Base-by-base conservation (phyloP, 805 yeast genomes). In the Barnettozyma vustinii region DNA sequence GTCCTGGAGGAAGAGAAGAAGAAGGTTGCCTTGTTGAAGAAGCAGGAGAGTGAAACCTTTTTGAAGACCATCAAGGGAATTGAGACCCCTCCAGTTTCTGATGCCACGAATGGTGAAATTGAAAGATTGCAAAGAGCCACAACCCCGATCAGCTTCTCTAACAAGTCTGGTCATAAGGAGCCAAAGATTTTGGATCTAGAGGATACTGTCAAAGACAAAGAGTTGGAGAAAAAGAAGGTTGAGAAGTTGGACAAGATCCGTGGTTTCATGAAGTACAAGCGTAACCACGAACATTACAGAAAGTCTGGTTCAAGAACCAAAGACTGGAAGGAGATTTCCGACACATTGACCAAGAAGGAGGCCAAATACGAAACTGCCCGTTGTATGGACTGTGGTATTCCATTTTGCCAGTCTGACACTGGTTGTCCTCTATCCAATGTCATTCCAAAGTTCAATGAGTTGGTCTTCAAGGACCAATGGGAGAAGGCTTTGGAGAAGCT, bases 341-440 rank as follows among this genome's bases (percentile, higher is more conserved):
- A 80, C 13, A 80, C 96, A 48, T 75, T 92, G 59, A 74, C 89
- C 49, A 86, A 87, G 69, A 90, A 86, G 46, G 98, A 94, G 57
- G 83, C 92, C 62, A 80, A 83, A 66, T 80, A 77, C 66, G 97
- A 92, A 74, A 87, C 98, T 50, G 97, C 98, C 15, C 82, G 99
- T 70, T 92, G 99, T 78, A 92, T 94, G 96, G 98, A 92, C 71
- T 92, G 99, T 76, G 99, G 99, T 75, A 95, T 94, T 60, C 99
- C 99, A 51, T 92, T 92, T 81, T 92, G 99, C 76, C 95, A 92
- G 63, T 85, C 96, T 43, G 98, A 92, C 68, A 87, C 96, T 40
- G 99, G 99, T 52, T 92, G 99, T 74, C 99, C 99, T 47, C 86
- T 92, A 57, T 90, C 97, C 47, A 92, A 92, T 71, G 83, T 92